Evolutionary conservation across 75 land plant species (phyloP).

Genomic region (Adiantum capillusveneris): DNA sequence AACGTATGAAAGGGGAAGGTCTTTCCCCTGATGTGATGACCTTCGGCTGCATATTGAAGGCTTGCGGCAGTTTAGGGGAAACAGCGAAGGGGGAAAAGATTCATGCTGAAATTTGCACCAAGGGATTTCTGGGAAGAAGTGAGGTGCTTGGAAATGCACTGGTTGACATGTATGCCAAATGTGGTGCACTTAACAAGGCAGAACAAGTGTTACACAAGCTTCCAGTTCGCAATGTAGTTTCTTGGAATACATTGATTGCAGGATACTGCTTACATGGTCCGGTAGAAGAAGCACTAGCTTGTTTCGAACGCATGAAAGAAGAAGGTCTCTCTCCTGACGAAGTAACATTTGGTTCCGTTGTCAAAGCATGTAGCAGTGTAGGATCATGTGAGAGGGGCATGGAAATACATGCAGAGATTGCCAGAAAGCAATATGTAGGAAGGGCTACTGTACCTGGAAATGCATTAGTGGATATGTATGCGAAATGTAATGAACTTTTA

Average conservation of each 20-base stretch:
- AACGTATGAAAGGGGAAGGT: constrained; percentile 26
- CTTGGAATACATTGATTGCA: constrained; percentile 75
- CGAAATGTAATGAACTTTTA: constrained; percentile 8
- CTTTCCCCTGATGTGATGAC: constrained; percentile 29
- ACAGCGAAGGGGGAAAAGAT: constrained; percentile 45
- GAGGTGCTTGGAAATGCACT: constrained; percentile 52
- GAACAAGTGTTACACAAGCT: constrained; percentile 38
- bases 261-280: constrained; percentile 63
- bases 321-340: constrained; percentile 34
- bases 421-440: neutral
- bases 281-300: constrained; percentile 38
- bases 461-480: constrained; percentile 28
- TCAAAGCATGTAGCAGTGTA: constrained; percentile 48
- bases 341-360: constrained; percentile 42
- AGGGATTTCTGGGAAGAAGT: constrained; percentile 12
- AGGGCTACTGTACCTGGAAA: constrained; percentile 5
- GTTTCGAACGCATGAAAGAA: constrained; percentile 36
- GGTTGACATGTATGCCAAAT: constrained; percentile 60
- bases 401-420: constrained; percentile 18
- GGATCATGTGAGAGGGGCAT: constrained; percentile 36
- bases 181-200: constrained; percentile 53
- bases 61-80: constrained; percentile 42
- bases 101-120: constrained; percentile 42
- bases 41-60: constrained; percentile 11
- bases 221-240: constrained; percentile 41